phyloP scores from a whole-genome alignment of 164 flowering plant genomes.

The Warburgia ugandensis region DNA sequence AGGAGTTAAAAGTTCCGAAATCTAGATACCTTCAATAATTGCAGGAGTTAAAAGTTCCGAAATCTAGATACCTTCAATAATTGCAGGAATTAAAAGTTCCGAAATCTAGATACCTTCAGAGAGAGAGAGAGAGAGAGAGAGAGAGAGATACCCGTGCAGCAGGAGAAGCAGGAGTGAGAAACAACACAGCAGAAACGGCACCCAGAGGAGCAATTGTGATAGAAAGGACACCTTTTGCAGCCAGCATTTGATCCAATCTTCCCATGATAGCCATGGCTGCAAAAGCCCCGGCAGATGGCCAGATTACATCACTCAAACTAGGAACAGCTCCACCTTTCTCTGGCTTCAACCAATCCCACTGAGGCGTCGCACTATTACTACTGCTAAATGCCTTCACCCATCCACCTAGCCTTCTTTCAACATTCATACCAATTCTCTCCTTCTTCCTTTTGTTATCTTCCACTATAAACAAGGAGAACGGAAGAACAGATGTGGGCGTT shows the following conservation, averaged over 20 bases:
- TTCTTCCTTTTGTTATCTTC: no score
- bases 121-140: background rate
- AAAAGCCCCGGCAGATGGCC: conserved; percentile 96
- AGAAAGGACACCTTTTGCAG: conserved; percentile 68
- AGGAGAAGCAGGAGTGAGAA: conserved; percentile 71
- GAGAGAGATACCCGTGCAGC: conserved; percentile 59
- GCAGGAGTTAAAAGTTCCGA: no score
- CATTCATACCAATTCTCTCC: no score
- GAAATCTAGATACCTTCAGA: no score
- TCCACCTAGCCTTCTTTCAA: no score
- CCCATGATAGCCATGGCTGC: conserved; percentile 91
- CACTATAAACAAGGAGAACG: no score
- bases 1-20: no score
- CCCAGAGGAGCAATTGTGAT: conserved; percentile 85
- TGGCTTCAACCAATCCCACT: background rate
- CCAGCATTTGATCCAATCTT: conserved; percentile 63
- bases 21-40: no score
- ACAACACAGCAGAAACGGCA: conserved; percentile 86
- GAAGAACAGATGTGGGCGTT: no score
- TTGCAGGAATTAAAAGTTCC: no score
- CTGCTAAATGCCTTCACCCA: background rate
- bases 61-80: no score
- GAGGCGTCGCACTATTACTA: background rate
- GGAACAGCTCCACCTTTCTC: conserved; percentile 23
- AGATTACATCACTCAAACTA: conserved; percentile 63